Conservation (phyloP, 2,329 filamentous ascomycete species). For the Aspergillus sp. region DNA sequence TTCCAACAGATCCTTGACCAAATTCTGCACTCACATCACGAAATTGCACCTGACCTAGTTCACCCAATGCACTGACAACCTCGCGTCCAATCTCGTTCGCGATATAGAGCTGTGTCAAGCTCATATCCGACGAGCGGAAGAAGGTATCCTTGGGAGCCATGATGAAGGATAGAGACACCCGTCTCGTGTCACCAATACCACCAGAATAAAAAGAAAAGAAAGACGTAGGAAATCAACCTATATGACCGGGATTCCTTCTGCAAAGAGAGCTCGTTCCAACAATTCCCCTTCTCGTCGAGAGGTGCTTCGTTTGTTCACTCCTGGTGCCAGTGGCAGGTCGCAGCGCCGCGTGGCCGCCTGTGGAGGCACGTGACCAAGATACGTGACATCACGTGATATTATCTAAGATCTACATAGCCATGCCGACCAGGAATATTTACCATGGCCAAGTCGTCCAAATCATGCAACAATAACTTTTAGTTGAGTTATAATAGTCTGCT, state of each 20-base stretch:
- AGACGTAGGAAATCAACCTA: neutral
- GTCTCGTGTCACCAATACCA: slow-evolving; percentile 9
- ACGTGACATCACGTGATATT: slow-evolving; percentile 1
- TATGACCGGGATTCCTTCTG: too few species aligned
- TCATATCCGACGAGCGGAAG: slow-evolving; percentile 99
- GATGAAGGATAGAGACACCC: slow-evolving; percentile 20
- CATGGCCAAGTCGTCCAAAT: too few species aligned
- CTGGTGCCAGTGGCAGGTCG: neutral
- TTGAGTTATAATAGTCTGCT: too few species aligned
- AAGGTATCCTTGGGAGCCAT: slow-evolving; percentile 77
- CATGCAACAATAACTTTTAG: too few species aligned
- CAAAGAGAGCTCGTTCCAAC: too few species aligned
- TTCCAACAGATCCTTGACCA: slow-evolving; percentile 1
- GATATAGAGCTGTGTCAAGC: slow-evolving; percentile 98
- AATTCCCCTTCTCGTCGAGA: too few species aligned
- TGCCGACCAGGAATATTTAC: too few species aligned
- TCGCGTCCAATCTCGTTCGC: slow-evolving; percentile 98
- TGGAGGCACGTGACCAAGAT: slow-evolving; percentile 11
- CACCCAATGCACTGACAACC: slow-evolving; percentile 90
- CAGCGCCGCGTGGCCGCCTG: slow-evolving; percentile 14
- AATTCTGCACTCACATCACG: slow-evolving; percentile 64
- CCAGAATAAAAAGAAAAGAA: slow-evolving; percentile 1
- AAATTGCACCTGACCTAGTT: slow-evolving; percentile 94
- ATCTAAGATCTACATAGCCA: neutral
- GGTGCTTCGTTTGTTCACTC: too few species aligned